Conservation (phyloP, 2,329 filamentous ascomycete species). For the Botrytis sinoallii region DNA sequence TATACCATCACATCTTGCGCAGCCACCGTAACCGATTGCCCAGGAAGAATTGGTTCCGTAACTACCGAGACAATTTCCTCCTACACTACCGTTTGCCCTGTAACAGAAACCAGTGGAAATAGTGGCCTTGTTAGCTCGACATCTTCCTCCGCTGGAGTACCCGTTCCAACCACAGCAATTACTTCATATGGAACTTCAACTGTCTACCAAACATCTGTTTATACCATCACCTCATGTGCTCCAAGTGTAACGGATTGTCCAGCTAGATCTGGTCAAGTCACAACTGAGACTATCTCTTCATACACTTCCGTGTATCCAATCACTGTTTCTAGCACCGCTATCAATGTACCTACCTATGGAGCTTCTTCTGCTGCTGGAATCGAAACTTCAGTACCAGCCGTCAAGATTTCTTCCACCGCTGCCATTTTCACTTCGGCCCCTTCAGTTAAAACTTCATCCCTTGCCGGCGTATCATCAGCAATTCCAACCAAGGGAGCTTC, state of each 20-base stretch:
- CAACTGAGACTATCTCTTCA: conserved; percentile 43
- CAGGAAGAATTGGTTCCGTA: conserved; percentile 36
- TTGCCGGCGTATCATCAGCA: not conserved
- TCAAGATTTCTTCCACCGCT: not conserved
- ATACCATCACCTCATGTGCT: conserved; percentile 51
- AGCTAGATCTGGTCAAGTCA: conserved; percentile 39
- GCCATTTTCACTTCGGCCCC: too few species aligned
- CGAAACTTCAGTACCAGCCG: not conserved
- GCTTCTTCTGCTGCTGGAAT: not conserved
- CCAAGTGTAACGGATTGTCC: conserved; percentile 51
- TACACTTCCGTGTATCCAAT: conserved; percentile 43
- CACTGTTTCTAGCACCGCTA: conserved; percentile 9
- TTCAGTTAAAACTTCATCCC: not conserved
- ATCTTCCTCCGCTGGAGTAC: not conserved
- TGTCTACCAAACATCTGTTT: conserved; percentile 49
- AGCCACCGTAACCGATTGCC: conserved; percentile 50
- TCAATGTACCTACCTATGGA: not conserved
- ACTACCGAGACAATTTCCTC: conserved; percentile 41
- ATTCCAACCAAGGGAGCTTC: not conserved
- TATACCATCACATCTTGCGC: conserved; percentile 52
- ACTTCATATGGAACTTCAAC: conserved; percentile 42
- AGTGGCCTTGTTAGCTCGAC: conserved; percentile 9
- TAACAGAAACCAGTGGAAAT: conserved; percentile 35
- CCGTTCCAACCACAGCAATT: conserved; percentile 3
- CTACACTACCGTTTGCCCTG: conserved; percentile 42